Evolutionary conservation across 495 filamentous ascomycete species (phyloP).

Genomic region (Mytilinidion resinicola): DNA sequence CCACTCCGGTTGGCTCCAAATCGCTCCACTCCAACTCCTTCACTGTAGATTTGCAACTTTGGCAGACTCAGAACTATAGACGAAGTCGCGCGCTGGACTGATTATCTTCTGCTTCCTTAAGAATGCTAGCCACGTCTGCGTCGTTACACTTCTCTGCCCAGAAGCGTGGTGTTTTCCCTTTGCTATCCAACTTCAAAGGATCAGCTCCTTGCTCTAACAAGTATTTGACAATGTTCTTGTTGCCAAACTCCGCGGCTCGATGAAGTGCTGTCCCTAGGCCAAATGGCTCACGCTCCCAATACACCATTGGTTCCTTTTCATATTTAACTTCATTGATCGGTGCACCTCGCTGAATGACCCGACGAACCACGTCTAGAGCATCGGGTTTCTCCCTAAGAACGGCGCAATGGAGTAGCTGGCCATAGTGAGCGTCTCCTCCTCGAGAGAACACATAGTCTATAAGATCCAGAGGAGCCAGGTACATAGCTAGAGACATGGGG

Average conservation of each 20-base stretch:
- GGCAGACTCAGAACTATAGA: no score
- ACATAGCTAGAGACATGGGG: background rate
- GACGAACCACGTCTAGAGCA: no score
- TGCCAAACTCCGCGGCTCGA: background rate
- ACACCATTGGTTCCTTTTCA: background rate
- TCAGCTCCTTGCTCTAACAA: background rate
- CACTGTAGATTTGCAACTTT: no score
- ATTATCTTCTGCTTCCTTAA: slow-evolving; percentile 5
- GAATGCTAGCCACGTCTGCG: slow-evolving; percentile 3
- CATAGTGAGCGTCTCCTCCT: background rate
- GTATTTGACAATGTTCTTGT: background rate
- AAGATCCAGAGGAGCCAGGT: background rate
- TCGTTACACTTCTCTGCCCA: background rate
- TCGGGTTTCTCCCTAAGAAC: no score
- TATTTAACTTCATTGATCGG: background rate
- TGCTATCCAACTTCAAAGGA: background rate
- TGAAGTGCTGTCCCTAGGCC: slow-evolving; percentile 1
- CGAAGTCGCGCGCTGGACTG: no score
- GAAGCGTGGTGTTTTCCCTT: background rate
- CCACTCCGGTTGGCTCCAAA: no score
- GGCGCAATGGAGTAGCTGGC: no score
- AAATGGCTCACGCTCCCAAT: slow-evolving; percentile 2
- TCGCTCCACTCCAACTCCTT: no score
- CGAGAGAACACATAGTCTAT: background rate
- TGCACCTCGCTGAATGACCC: no score